Evolutionary conservation across 225 moss, liverwort and hornwort species (phyloP), one percentile per base, ranked within the genome.

Genomic region (Lunularia cruciata): DNA sequence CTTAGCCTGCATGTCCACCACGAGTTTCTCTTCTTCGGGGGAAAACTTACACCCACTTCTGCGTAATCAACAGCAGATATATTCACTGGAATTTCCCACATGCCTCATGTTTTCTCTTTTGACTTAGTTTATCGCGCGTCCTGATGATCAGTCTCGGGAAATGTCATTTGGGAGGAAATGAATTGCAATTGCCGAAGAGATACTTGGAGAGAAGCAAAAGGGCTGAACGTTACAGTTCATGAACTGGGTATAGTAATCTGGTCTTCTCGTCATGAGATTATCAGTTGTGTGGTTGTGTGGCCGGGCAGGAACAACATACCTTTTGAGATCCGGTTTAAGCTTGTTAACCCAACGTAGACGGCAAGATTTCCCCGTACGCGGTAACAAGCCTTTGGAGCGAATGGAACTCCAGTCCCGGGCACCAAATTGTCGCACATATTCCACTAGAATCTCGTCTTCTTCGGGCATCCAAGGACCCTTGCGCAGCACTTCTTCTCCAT

Each of bases 381-480:
- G 95, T 18, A 96, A 76, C 20, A 96, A 79, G 7, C 95, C 92
- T 81, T 96, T 96, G 18, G 95, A 92, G 11, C 92, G 86, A 59
- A 96, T 96, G 1, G 95, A 96, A 68, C 95, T 96, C 95, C 95
- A 96, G 73, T 96, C 95, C 0, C 87, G 79, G 0, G 95, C 95
- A 63, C 95, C 95, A 72, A 88, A 96, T 68, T 92, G 92, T 47
- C 83, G 81, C 4, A 96, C 92, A 76, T 96, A 96, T n/a, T 96
- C 95, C 0, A 96, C 90, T 43, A 81, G 39, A 60, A 96, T 90
- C 57, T 96, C 95, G 72, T 96, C 87, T 75, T 96, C 95, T 83
- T 96, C 95, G 0, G 90, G 90, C 95, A 87, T 87, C 95, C 95
- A 96, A 19, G 95, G 95, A 0, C 95, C 95, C 75, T 96, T 96